phyloP scores from a whole-genome alignment of 208 protist species.

The Jaenimonas drosophilae region DNA sequence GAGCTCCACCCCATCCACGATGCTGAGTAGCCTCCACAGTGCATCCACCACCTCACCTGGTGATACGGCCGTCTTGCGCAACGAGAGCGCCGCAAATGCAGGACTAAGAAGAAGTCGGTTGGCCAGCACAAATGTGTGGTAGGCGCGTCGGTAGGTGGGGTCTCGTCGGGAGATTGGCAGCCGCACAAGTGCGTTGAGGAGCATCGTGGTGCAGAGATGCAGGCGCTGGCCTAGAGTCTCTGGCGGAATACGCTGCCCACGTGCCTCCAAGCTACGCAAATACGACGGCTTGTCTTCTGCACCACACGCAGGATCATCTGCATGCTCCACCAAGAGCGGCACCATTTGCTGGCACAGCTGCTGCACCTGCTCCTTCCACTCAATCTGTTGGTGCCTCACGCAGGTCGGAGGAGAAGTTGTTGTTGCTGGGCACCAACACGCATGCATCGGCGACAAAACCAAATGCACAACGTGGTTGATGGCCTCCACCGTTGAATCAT shows the following conservation, averaged over 20 bases:
- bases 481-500: constrained; percentile 32
- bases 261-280: not conserved
- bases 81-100: constrained; percentile 45
- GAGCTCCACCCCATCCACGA: constrained; percentile 31
- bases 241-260: constrained; percentile 26
- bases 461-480: constrained; percentile 33
- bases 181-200: constrained; percentile 26
- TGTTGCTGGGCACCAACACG: not conserved
- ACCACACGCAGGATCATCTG: constrained; percentile 1
- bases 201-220: constrained; percentile 32
- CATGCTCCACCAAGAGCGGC: constrained; percentile 21
- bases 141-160: constrained; percentile 17
- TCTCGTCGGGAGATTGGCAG: constrained; percentile 12
- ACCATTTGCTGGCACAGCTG: constrained; percentile 33
- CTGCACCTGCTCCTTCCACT: constrained; percentile 24
- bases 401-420: not conserved
- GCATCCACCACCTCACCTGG: constrained; percentile 14
- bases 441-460: not conserved
- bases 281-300: not conserved
- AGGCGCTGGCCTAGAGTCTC: constrained; percentile 77
- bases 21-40: constrained; percentile 23
- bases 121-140: constrained; percentile 35
- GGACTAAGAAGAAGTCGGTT: constrained; percentile 66
- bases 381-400: not conserved
- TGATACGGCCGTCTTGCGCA: constrained; percentile 11